Base-by-base conservation (phyloP, 495 filamentous ascomycete species). In the Hypoxylon subgilvum region DNA sequence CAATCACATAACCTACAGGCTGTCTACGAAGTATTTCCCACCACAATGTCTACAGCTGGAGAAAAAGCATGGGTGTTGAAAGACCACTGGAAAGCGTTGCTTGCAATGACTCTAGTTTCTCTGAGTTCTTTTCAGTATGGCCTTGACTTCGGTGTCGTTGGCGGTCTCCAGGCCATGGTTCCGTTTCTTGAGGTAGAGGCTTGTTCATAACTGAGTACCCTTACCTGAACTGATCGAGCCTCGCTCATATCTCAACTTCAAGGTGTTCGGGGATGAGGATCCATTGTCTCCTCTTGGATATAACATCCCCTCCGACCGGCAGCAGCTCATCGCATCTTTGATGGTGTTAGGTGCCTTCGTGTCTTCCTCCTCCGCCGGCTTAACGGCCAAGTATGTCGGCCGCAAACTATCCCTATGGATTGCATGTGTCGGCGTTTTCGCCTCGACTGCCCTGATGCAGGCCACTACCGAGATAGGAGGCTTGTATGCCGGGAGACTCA, bases 331-430 rank as follows among this genome's bases (percentile, higher is more conserved):
- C 52, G 79, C 80, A 4, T 81, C 77, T 13, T 71, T 86, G 39
- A 85, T 85, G 82, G 82, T 81, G 2, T 75, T 86, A 19, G 82
- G 83, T 32, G 81, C 83, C 39, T 84, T 86, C 63, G 71, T 85
- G 19, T 77, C 73, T 35, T 85, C 83, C 12, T 77, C 74, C 4
- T 75, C 75, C 0, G 81, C 78, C 41, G 82, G 83, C 6, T 71
- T 82, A 6, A 70, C 79, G 13, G 78, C 83, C 0, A 72, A 69
- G 6, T 74, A 69, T 30, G 46, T 82, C 38, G 77, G 81, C 18
- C 72, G 82, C 5, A 78, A 77, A 46, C 49, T 71, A 2, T 75
- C 72, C 39, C 69, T 83, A 21, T 84, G 79, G 76, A 57, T 72
- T 6, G 82, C 81, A 1, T 79, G 79, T 53, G 10, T 77, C 3